Evolutionary conservation across 371 early-diverging fungal species (phyloP), one percentile per base, ranked within the genome.

Genomic region (Mortierella sp.): DNA sequence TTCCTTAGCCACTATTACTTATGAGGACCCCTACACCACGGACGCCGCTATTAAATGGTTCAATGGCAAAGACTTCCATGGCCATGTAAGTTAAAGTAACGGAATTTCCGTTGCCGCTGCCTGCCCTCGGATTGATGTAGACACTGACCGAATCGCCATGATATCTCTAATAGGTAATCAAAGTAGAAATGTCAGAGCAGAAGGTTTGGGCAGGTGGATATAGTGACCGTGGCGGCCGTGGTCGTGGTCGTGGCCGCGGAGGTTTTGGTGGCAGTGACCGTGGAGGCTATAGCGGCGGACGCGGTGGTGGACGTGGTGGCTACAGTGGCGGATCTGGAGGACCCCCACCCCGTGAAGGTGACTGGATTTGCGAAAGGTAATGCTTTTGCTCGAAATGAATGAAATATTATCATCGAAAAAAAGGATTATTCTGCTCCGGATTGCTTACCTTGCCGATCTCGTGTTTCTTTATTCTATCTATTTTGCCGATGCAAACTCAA

Each of bases 41-140:
- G 90, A 90, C 64, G 91, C 89, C 32, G 94, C 94, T 30, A 92
- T 92, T 62, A 84, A 91, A 40, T 92, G 93, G 90, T 93, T 93
- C 77, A 84, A 91, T 43, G 92, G 91, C 80, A 87, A 75, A 43
- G 70, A 78, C 59, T 84, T 83, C 55, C 84, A 77, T 62, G 83
- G 80, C 22, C 73, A 77, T 66, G 83, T 83, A 72, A 39, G 59
- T 61, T 62, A 24, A 24, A 26, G 12, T 37, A n/a, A 26, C 10
- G 5, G 5, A 11, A 30, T 58, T 11, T 11, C 40, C 12, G 20
- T 18, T 63, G 20, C 24, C n/a, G 28, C n/a, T 35, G 28, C 20
- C 39, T n/a, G 67, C 79, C 77, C 77, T 62, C 87, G 87, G 54
- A 79, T 84, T 20, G 88, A 87, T 71, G 47, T 20, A 14, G 24